Evolutionary conservation across 208 protist genomes (phyloP), one percentile per base, ranked within the genome.

Genomic region (Naegleria gruberi): DNA sequence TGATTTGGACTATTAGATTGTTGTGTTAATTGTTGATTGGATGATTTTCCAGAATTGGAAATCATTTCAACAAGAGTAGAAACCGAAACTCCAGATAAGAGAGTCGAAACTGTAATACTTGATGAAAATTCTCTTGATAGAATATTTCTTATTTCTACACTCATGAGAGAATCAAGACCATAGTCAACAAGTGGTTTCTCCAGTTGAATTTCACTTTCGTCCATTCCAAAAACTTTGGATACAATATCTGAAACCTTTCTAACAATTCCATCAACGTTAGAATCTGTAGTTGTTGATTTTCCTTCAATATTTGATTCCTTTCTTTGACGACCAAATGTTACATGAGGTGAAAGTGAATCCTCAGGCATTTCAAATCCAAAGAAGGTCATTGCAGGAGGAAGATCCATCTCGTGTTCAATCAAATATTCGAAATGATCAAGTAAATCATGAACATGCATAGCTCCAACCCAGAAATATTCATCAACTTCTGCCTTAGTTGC

Each of bases 121-220:
- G 30, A 23, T 10, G 2, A 30, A 65, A 65, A 65, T 65, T 65
- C 51, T 30, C 51, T 10, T 30, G 51, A n/a, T 12, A 92, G 55
- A 77, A 46, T 81, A 51, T 88, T 89, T 40, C 89, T 41, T 4
- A 92, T 55, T 88, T 92, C 91, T 40, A 92, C 89, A 23, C 89
- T 42, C 51, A 47, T 73, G 10, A 92, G 47, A 43, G 91, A 92
- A 84, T 91, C 89, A 26, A 92, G 10, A 57, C 91, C 91, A 37
- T 81, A 45, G 44, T 89, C 45, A 42, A 87, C 43, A 30, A 92
- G 82, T 83, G 91, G 45, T 81, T 91, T 44, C 43, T 92, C 91
- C 46, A 82, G 0, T 88, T 74, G 4, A 82, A 82, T 19, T 15
- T 82, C 34, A 42, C 43, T 37, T 7, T 1, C 85, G 12, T 10